These are phyloP conservation scores for Stenogyne calaminthoides DNA, from an alignment of 305 asterid species.

Conservation along the genomic window DNA sequence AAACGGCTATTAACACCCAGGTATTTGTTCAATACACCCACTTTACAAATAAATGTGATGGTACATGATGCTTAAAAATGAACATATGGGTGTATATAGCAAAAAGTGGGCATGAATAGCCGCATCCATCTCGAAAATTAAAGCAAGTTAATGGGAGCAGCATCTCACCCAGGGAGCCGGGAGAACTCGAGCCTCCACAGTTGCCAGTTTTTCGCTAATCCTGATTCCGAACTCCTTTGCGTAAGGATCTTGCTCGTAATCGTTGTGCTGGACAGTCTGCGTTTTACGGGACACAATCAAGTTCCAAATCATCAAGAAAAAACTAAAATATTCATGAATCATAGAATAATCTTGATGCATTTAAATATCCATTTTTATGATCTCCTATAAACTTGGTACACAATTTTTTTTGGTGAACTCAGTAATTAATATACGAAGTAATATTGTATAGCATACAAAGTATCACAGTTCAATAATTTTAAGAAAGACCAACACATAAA, in stretches of 20 bases:
- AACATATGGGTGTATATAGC: neutral
- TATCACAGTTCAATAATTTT: too few relatives aligned
- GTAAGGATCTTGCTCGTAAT: conserved; percentile 84
- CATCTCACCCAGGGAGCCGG: conserved; percentile 98
- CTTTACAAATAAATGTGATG: neutral
- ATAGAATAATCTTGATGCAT: neutral
- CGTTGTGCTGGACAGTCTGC: conserved; percentile 90
- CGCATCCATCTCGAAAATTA: neutral
- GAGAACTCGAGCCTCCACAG: conserved; percentile 93
- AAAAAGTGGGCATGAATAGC: neutral
- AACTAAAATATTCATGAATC: neutral
- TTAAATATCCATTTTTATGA: neutral
- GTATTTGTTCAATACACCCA: neutral
- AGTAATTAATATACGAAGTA: too few relatives aligned
- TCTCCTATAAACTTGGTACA: too few relatives aligned
- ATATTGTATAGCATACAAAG: too few relatives aligned
- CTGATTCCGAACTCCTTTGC: conserved; percentile 95
- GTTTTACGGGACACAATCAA: conserved; percentile 2
- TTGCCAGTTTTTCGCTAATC: conserved; percentile 78
- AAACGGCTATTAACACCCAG: neutral
- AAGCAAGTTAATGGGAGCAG: conserved; percentile 7
- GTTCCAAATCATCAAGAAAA: conserved; percentile 4
- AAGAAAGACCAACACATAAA: too few relatives aligned
- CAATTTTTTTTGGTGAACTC: too few relatives aligned
- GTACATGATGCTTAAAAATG: neutral